Percentiles rank a stretch among this genome's conserved stretches.
Evolutionary conservation across 441 rosid species (phyloP).

Genomic region (Adansonia rubrostipa): DNA sequence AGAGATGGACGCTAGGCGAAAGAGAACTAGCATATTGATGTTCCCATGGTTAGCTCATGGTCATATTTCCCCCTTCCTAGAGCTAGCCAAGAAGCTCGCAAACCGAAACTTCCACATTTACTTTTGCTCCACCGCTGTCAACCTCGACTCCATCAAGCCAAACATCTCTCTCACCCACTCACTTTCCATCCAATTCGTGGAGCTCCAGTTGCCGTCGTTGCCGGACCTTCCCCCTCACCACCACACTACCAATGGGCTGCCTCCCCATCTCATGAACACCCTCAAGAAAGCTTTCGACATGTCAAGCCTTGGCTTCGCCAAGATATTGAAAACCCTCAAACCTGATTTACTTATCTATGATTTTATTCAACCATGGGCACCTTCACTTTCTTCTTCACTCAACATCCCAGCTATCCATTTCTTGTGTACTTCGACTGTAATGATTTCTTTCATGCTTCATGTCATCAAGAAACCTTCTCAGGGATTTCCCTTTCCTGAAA

Average conservation of each 20-base stretch:
- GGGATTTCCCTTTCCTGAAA: constrained; percentile 26
- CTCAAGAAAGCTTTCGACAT: constrained; percentile 41
- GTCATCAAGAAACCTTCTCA: background rate
- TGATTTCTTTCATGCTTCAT: background rate
- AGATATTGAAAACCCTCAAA: constrained; percentile 22
- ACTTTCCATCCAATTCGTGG: constrained; percentile 30
- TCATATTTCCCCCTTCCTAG: constrained; percentile 44
- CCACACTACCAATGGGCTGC: constrained; percentile 48
- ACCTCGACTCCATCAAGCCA: constrained; percentile 35
- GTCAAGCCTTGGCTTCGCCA: constrained; percentile 27
- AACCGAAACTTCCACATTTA: constrained; percentile 36
- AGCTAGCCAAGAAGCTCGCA: constrained; percentile 41
- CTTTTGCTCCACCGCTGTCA: constrained; percentile 44
- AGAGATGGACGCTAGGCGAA: background rate
- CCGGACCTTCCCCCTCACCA: constrained; percentile 44
- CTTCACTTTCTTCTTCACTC: constrained; percentile 22
- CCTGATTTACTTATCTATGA: constrained; percentile 46
- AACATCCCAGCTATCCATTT: constrained; percentile 38
- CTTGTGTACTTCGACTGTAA: constrained; percentile 6
- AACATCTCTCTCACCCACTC: constrained; percentile 22
- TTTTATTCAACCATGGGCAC: constrained; percentile 48
- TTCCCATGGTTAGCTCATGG: constrained; percentile 58
- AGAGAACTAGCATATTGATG: constrained; percentile 34
- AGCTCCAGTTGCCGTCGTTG: constrained; percentile 37
- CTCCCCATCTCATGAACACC: constrained; percentile 39